A percentile compares a stretch with the other conserved stretches of the same genome.
These are phyloP conservation scores for Emmonsiellopsis sp. DNA, from an alignment of 2,329 filamentous ascomycete genomes.

Conservation along the genomic window DNA sequence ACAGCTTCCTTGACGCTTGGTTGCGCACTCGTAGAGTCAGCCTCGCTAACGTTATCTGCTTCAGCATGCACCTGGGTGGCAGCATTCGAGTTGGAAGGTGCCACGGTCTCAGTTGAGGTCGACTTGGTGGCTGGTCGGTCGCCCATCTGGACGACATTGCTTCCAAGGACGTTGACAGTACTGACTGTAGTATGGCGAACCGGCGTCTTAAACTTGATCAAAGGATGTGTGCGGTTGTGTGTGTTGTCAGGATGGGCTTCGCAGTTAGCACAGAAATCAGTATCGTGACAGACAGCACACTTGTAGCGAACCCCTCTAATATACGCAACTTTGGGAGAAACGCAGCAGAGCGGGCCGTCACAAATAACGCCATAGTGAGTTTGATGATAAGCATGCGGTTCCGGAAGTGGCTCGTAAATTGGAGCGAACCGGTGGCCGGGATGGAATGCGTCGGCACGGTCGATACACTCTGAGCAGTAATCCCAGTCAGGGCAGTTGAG, in stretches of 20 bases:
- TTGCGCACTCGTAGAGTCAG: background rate
- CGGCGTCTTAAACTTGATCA: conserved; percentile 94
- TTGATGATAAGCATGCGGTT: conserved; percentile 40
- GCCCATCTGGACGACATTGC: conserved; percentile 59
- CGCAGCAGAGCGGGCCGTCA: conserved; percentile 76
- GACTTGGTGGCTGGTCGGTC: conserved; percentile 46
- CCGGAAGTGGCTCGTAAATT: conserved; percentile 60
- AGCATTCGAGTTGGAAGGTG: conserved; percentile 40
- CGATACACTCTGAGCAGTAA: conserved; percentile 71
- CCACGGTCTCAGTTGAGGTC: conserved; percentile 44
- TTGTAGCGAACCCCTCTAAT: conserved; percentile 89
- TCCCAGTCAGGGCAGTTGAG: conserved; percentile 96
- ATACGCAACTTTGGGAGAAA: conserved; percentile 34
- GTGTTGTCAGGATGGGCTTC: conserved; percentile 75
- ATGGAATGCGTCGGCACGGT: conserved; percentile 59
- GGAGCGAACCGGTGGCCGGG: conserved; percentile 80
- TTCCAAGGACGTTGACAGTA: conserved; percentile 58
- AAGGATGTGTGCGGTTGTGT: conserved; percentile 91
- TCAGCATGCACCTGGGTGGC: conserved; percentile 49
- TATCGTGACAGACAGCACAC: conserved; percentile 90
- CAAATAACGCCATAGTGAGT: conserved; percentile 82
- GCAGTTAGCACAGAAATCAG: conserved; percentile 89
- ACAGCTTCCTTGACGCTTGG: conserved; percentile 12
- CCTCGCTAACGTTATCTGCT: background rate
- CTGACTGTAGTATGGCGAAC: conserved; percentile 81